A percentile compares a stretch with the other conserved stretches of the same genome.
These are phyloP conservation scores for Epichloe brachyelytri DNA, from an alignment of 2,329 filamentous ascomycete genomes.

Conservation along the genomic window DNA sequence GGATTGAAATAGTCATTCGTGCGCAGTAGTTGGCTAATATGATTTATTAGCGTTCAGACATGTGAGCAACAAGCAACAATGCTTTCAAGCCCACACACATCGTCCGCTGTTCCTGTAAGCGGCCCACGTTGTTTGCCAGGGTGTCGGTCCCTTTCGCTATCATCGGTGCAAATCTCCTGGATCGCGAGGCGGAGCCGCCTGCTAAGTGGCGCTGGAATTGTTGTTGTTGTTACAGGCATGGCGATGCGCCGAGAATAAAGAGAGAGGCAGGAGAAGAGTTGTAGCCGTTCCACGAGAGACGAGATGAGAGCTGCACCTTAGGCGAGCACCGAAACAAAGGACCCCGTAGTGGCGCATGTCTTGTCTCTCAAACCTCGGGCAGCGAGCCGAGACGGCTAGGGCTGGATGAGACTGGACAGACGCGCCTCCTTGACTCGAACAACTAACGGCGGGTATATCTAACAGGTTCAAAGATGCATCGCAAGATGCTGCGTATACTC, in stretches of 20 bases:
- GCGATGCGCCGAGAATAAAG: not conserved
- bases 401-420: not conserved
- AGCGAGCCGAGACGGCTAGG: not conserved
- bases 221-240: not conserved
- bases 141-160: not conserved
- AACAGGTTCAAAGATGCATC: too few species aligned
- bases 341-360: not conserved
- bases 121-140: constrained; percentile 4
- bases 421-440: too few species aligned
- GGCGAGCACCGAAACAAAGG: not conserved
- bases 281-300: too few species aligned
- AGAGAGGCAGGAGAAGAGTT: not conserved
- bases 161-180: constrained; percentile 7
- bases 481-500: too few species aligned
- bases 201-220: not conserved
- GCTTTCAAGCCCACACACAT: not conserved
- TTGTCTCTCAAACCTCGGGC: not conserved
- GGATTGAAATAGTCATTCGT: too few species aligned
- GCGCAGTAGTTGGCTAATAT: too few species aligned
- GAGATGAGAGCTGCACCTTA: too few species aligned
- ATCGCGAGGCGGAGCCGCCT: constrained; percentile 3
- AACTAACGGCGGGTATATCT: too few species aligned
- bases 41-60: not conserved
- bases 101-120: not conserved
- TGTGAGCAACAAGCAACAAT: not conserved